A percentile compares a stretch with the other conserved stretches of the same genome.
Evolutionary conservation across 1,284 basidiomycete species (phyloP).

Genomic region (Fomitopsis palustris): DNA sequence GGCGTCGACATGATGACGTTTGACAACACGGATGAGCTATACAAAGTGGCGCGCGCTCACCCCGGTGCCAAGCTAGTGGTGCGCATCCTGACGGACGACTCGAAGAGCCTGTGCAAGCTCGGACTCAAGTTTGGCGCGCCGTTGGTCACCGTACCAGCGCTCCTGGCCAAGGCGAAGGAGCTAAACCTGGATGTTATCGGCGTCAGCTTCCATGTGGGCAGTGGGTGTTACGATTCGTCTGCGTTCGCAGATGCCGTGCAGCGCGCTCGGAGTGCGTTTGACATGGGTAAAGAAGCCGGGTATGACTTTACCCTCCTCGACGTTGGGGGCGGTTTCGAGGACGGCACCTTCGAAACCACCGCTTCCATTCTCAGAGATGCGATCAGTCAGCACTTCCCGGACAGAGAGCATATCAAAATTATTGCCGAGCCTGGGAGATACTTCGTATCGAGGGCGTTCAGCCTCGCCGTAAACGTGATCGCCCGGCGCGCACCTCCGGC

Average conservation of each 20-base stretch:
- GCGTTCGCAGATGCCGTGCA: constrained; percentile 89
- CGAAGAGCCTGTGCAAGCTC: constrained; percentile 90
- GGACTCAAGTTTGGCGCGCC: constrained; percentile 98
- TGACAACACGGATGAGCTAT: constrained; percentile 96
- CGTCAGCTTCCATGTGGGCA: constrained; percentile 97
- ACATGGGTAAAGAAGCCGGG: constrained; percentile 82
- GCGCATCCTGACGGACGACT: constrained; percentile 96
- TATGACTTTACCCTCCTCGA: constrained; percentile 87
- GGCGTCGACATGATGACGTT: constrained; percentile 96
- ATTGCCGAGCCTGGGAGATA: constrained; percentile 98
- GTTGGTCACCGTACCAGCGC: constrained; percentile 74
- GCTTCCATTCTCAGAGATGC: constrained; percentile 72
- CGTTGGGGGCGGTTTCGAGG: constrained; percentile 95
- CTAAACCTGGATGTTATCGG: constrained; percentile 88
- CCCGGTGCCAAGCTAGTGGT: constrained; percentile 86
- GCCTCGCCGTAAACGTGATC: constrained; percentile 91
- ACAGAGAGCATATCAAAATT: constrained; percentile 70
- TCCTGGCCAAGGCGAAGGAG: constrained; percentile 80
- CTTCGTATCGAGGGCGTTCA: constrained; percentile 92
- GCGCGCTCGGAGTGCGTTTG: constrained; percentile 83
- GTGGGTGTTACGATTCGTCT: constrained; percentile 90
- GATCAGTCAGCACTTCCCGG: constrained; percentile 85
- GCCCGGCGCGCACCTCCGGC: constrained; percentile 70
- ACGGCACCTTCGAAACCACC: constrained; percentile 82
- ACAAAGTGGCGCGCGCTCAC: constrained; percentile 87